Conservation (phyloP, 192 early-diverging fungal genomes). For the Mortierella antarctica region DNA sequence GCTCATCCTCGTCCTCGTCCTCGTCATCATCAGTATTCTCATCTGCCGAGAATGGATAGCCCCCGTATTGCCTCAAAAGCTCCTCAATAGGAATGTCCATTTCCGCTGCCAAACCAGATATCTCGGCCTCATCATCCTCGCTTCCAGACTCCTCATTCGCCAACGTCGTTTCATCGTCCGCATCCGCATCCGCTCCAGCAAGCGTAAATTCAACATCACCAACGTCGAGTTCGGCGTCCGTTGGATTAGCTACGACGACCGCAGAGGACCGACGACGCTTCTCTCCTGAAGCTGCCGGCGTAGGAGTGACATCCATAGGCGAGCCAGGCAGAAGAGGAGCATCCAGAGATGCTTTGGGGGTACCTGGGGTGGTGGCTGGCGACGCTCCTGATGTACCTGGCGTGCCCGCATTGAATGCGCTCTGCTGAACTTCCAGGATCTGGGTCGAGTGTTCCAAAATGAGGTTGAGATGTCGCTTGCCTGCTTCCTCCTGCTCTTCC, state of each 20-base stretch:
- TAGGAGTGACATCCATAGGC: slow-evolving; percentile 15
- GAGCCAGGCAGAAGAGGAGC: slow-evolving; percentile 10
- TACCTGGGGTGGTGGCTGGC: background rate
- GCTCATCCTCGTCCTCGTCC: slow-evolving; percentile 23
- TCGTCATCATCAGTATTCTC: slow-evolving; percentile 39
- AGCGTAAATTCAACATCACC: slow-evolving; percentile 34
- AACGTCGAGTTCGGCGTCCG: slow-evolving; percentile 37
- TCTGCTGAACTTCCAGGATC: slow-evolving; percentile 70
- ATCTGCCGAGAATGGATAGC: slow-evolving; percentile 37
- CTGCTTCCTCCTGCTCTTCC: slow-evolving; percentile 68
- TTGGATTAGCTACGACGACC: slow-evolving; percentile 17
- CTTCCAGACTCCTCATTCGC: slow-evolving; percentile 40
- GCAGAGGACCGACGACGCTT: slow-evolving; percentile 40
- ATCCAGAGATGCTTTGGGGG: slow-evolving; percentile 14
- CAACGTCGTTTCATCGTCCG: slow-evolving; percentile 49
- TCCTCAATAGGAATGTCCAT: slow-evolving; percentile 72
- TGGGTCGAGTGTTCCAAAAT: slow-evolving; percentile 81
- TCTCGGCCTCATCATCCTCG: slow-evolving; percentile 62
- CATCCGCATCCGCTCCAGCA: slow-evolving; percentile 17
- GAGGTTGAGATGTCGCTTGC: slow-evolving; percentile 72
- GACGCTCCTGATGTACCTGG: slow-evolving; percentile 4
- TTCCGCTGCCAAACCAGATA: slow-evolving; percentile 67
- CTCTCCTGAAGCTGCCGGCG: slow-evolving; percentile 10
- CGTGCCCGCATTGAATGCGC: slow-evolving; percentile 16
- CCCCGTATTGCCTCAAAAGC: slow-evolving; percentile 62